Conservation (phyloP, 2,329 filamentous ascomycete species). For the Beauveria brongniartii region DNA sequence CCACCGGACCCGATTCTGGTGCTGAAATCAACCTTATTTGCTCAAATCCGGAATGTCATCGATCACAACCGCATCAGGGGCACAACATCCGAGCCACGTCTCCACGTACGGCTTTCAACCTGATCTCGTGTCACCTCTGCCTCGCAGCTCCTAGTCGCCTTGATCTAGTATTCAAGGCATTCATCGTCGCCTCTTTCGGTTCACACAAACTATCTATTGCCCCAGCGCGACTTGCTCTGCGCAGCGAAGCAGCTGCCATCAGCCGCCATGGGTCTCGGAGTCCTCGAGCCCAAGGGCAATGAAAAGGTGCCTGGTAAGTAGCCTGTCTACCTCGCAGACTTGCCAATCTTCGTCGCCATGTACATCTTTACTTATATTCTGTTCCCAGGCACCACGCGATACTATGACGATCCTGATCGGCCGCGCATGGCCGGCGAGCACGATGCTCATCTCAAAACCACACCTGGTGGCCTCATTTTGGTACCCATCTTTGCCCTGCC, state of each 20-base stretch:
- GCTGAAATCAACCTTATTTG: not conserved
- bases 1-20: too few relatives aligned
- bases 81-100: not conserved
- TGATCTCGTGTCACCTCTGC: not conserved
- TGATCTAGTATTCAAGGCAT: not conserved
- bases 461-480: constrained; percentile 68
- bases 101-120: not conserved
- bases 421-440: constrained; percentile 32
- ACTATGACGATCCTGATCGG: constrained; percentile 51
- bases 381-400: constrained; percentile 48
- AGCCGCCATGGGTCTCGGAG: constrained; percentile 46
- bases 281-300: constrained; percentile 59
- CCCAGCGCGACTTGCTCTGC: not conserved
- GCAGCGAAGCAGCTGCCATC: not conserved
- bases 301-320: constrained; percentile 66
- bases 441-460: constrained; percentile 57
- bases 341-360: not conserved
- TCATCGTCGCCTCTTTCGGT: not conserved
- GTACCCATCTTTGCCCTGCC: constrained; percentile 33
- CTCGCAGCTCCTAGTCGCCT: not conserved
- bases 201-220: not conserved
- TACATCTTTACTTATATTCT: not conserved
- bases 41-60: not conserved
- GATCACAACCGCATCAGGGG: not conserved
- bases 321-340: not conserved